Conservation (phyloP, 2,329 filamentous ascomycete genomes). For the Exserohilum rostratum region DNA sequence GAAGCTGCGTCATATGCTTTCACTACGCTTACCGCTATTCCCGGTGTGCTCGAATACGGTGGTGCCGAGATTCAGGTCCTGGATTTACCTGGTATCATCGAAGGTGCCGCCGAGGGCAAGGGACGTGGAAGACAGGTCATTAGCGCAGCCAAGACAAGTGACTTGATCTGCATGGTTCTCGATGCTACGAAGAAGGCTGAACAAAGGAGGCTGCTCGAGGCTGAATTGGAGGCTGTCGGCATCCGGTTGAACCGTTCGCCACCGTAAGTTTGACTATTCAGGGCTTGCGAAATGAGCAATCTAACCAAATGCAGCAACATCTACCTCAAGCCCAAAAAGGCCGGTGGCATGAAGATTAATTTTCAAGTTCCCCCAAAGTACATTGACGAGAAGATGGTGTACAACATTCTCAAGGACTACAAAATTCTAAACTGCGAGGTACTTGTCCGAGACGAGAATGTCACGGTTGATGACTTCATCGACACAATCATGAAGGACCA, state of each 20-base stretch:
- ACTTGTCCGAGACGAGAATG: conserved; percentile 88
- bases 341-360: conserved; percentile 98
- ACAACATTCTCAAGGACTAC: conserved; percentile 97
- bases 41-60: conserved; percentile 95
- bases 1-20: conserved; percentile 97
- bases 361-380: conserved; percentile 88
- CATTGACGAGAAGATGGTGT: conserved; percentile 97
- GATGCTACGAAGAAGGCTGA: conserved; percentile 97
- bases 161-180: conserved; percentile 94
- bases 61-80: conserved; percentile 98
- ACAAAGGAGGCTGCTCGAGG: conserved; percentile 86
- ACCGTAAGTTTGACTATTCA: conserved; percentile 61
- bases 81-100: conserved; percentile 97
- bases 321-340: conserved; percentile 94
- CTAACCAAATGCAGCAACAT: conserved; percentile 71
- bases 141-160: conserved; percentile 96
- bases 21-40: conserved; percentile 96
- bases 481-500: conserved; percentile 99
- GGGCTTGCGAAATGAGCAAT: not conserved
- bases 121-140: conserved; percentile 95
- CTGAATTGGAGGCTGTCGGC: conserved; percentile 91
- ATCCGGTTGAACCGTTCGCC: conserved; percentile 91
- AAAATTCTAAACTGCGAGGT: conserved; percentile 98
- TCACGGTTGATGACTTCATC: conserved; percentile 96
- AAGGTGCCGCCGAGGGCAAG: conserved; percentile 94